Base-by-base conservation (phyloP, 2,329 filamentous ascomycete species). In the Thelonectria olida region DNA sequence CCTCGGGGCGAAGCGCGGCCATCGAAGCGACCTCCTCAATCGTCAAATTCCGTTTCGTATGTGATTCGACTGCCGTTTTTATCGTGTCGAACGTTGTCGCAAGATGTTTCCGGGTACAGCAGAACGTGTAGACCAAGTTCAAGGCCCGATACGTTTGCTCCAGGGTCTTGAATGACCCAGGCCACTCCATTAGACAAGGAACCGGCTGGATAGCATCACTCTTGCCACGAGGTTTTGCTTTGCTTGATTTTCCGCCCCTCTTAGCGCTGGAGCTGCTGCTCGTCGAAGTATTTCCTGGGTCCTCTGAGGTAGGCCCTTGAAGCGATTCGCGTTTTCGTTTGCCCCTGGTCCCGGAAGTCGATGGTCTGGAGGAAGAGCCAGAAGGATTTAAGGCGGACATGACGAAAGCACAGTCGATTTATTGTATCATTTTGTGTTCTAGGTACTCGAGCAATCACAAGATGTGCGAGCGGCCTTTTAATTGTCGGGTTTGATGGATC, bases 61-160 rank as follows among this genome's bases (percentile, higher is more conserved):
- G 93, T 0, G 86, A 87, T 76, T 97, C 93, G 1, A 98, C 95
- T 0, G 95, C 87, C 8, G 88, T 86, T 68, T 90, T 93, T 47
- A 99, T 91, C 6, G 91, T 97, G 15, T 96, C 91, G 67, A 97
- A 93, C 0, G 95, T 97, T 0, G 96, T 98, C 1, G 92, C 89
- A 25, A 98, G 84, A 71, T 98, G 92, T 74, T 97, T 97, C 45
- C 96, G 89, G 1, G 95, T 95, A 74, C 90, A 96, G 79, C 93
- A 97, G 74, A 99, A 98, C 0, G 96, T 98, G 71, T 93, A 97
- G 1, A 98, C 93, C 2, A 98, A 80, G 70, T 97, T 99, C 61
- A 99, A 80, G 1, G 96, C 95, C 62, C 89, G 87, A 74, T 98
- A 92, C 0, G 90, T 91, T 74, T 90, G 89, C 23, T 90, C 88